phyloP scores from a whole-genome alignment of 352 stramenopile genomes.

The Phytophthora ramorum region DNA sequence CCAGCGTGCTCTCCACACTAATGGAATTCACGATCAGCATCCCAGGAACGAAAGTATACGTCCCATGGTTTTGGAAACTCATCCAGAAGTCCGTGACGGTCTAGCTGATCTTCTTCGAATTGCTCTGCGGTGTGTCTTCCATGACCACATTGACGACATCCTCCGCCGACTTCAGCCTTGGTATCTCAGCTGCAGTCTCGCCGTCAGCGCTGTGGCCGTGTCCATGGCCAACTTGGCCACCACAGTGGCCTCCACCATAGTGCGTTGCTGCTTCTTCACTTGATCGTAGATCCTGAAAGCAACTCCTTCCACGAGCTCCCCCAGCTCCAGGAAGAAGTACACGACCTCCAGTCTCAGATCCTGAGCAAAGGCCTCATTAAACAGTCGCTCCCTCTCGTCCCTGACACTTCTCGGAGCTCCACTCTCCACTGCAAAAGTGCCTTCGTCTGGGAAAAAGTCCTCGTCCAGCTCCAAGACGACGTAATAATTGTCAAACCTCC shows the following conservation, averaged over 20 bases:
- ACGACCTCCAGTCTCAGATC: constrained; percentile 26
- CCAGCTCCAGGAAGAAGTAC: constrained; percentile 42
- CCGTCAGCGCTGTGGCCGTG: constrained; percentile 18
- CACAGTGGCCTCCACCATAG: constrained; percentile 43
- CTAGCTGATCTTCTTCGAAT: not conserved
- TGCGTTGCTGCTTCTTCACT: constrained; percentile 44
- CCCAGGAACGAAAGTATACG: constrained; percentile 26
- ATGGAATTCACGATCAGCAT: constrained; percentile 32
- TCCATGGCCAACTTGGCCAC: constrained; percentile 44
- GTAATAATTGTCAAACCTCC: constrained; percentile 35
- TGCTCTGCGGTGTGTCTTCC: not conserved
- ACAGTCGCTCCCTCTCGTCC: constrained; percentile 15
- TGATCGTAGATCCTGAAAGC: constrained; percentile 30
- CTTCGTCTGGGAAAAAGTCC: constrained; percentile 24
- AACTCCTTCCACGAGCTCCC: constrained; percentile 34
- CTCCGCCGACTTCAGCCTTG: constrained; percentile 22
- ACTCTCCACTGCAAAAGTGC: not conserved
- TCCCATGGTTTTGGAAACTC: constrained; percentile 11
- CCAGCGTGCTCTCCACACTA: constrained; percentile 9
- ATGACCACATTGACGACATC: constrained; percentile 28
- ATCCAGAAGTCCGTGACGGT: constrained; percentile 10
- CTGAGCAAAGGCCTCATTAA: constrained; percentile 22
- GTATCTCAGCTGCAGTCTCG: constrained; percentile 34
- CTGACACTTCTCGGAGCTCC: constrained; percentile 1
- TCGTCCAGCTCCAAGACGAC: constrained; percentile 31